Base-by-base conservation (phyloP, 2,329 filamentous ascomycete genomes). In the Neonectria punicea region DNA sequence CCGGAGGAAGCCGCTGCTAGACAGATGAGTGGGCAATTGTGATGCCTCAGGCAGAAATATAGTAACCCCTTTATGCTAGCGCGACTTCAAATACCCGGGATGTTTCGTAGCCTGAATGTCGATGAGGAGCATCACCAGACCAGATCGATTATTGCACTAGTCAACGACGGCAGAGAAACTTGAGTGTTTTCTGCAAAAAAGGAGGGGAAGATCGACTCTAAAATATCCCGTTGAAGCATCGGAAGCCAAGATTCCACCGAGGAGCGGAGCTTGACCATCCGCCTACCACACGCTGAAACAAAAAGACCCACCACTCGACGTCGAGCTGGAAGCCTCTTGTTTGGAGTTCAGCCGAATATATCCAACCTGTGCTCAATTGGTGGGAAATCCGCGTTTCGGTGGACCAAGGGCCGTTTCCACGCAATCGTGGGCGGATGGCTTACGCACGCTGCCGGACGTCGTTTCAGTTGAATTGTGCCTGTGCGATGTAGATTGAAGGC, bases 191-290 rank as follows among this genome's bases (percentile, higher is more conserved):
- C 16, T 30, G 14, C 2, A 25, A 7, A 22, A 49, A 22, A 49
- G 2, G 22, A 32, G 22, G 20, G 34, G 28, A 28, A 34, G 49
- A 47, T 32, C 41, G 5, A n/a, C 25, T 20, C 39, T 43, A 18
- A 47, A 16, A 18, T 43, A 46, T 25, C 28, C 36, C 11, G 46
- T 51, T 43, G 22, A 41, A 46, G 8, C 41, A 43, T 25, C 56
- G 61, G 56, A 58, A 36, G 4, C 41, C 30, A 51, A 32, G 14
- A 46, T 39, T 51, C 54, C 60, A 58, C 41, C 16, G 39, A 43
- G 54, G 39, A 43, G 49, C 60, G 60, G 60, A 63, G 49, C 32
- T 25, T 50, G 18, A 49, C 39, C 54, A 54, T 63, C 60, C 60
- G 54, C 28, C 36, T 41, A 32, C 30, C 47, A 46, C 20, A 49